These are phyloP conservation scores for Paraphoma chrysanthemicola DNA, from an alignment of 2,329 filamentous ascomycete genomes.

Conservation along the genomic window DNA sequence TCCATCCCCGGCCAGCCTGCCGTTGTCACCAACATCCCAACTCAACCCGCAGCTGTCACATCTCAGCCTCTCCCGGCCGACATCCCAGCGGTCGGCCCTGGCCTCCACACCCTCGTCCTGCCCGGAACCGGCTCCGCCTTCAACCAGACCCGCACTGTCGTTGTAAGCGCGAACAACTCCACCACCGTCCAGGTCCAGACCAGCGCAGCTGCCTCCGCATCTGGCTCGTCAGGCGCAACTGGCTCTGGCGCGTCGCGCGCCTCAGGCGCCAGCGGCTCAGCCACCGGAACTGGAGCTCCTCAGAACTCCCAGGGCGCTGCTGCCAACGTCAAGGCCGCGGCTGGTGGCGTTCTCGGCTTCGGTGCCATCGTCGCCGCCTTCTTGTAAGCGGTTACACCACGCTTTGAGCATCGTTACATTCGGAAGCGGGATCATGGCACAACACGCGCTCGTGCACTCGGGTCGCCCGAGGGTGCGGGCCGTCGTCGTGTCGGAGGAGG, in stretches of 20 bases:
- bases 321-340: constrained; percentile 38
- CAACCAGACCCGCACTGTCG: constrained; percentile 38
- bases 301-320: constrained; percentile 30
- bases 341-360: constrained; percentile 41
- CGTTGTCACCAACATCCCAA: neutral
- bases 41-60: constrained; percentile 29
- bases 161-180: constrained; percentile 45
- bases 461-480: constrained; percentile 10
- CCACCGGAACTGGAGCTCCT: constrained; percentile 18
- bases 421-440: constrained; percentile 11
- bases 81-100: constrained; percentile 46
- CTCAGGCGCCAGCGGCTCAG: constrained; percentile 19
- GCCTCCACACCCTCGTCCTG: constrained; percentile 43
- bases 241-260: constrained; percentile 16
- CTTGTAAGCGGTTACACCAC: constrained; percentile 36
- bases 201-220: constrained; percentile 11
- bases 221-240: constrained; percentile 17
- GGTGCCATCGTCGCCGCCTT: constrained; percentile 47
- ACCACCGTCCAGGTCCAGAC: constrained; percentile 33
- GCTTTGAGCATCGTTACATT: constrained; percentile 12
- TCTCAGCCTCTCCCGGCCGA: constrained; percentile 35
- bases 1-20: constrained; percentile 32
- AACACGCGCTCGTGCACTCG: constrained; percentile 21
- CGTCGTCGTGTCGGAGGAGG: neutral
- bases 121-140: constrained; percentile 28